Conservation (phyloP, 148 eudicot species). For the Rhododendron mucronatum region DNA sequence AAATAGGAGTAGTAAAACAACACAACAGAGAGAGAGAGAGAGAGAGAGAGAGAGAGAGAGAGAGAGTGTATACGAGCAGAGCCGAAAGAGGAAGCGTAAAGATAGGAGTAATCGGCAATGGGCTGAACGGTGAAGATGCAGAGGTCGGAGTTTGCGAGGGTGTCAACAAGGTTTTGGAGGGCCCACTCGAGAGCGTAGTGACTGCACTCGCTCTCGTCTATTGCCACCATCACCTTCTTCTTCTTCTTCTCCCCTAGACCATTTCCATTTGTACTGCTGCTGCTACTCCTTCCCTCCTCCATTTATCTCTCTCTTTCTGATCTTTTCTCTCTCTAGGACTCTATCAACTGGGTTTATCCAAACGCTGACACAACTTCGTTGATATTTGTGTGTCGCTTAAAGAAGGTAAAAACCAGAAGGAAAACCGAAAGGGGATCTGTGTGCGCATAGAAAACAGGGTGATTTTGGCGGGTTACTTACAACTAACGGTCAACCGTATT, state of each 20-base stretch:
- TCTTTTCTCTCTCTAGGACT: background rate
- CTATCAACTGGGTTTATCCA: background rate
- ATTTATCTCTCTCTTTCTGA: background rate
- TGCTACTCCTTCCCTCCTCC: constrained; percentile 8
- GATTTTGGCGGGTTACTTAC: background rate
- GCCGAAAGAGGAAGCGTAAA: constrained; percentile 47
- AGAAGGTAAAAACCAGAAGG: background rate
- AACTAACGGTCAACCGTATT: background rate
- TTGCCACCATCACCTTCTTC: constrained; percentile 52
- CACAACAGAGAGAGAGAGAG: background rate
- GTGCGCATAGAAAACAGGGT: background rate
- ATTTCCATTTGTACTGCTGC: background rate
- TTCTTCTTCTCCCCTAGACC: constrained; percentile 24
- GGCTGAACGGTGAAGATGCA: constrained; percentile 42
- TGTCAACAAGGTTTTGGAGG: constrained; percentile 31
- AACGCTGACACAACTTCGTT: background rate
- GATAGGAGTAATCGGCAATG: constrained; percentile 30
- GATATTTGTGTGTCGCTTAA: background rate
- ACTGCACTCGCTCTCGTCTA: constrained; percentile 55
- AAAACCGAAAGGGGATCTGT: background rate
- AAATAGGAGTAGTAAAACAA: too few relatives aligned
- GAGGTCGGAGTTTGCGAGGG: constrained; percentile 28
- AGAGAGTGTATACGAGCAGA: constrained; percentile 32
- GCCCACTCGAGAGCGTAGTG: constrained; percentile 50
- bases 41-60: background rate